Evolutionary conservation across 441 rosid species (phyloP), one percentile per base, ranked within the genome.

Genomic region (Brassica hybrid): DNA sequence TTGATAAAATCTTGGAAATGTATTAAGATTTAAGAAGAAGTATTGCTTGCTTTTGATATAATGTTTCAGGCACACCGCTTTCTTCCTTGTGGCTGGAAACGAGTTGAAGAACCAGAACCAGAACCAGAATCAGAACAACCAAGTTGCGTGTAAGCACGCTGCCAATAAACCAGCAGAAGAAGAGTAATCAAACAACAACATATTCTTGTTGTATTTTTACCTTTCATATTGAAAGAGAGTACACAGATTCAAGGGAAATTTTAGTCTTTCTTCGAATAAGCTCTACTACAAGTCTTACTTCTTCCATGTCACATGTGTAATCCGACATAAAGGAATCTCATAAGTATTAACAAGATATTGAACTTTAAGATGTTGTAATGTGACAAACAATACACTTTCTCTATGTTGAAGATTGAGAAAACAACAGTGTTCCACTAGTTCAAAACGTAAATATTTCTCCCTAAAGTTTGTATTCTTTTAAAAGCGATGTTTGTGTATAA

Each of bases 61-160:
- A 19, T 81, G 21, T 84, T 72, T 69, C 86, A 92, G 98, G 89
- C 98, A 94, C 82, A 94, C 98, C 1, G 96, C 98, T 1, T 94
- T 89, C 87, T 94, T 94, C 84, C 96, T 94, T 48, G 98, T 94
- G 78, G 98, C 98, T 56, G 98, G 97, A 41, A 85, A 94, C 74
- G 94, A 94, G 80, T 69, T 94, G 89, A 88, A 94, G 88, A 84
- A 83, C 72, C 89, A 84, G 76, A 84, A 83, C 72, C 89, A 84
- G 76, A 71, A 66, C 2, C 73, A 36, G 43, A 75, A 60, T 5
- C 73, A 66, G 14, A 71, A 71, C 52, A 57, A 80, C 54, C 84
- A 59, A 77, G 74, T 74, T 68, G 84, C 85, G 17, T 91, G 93
- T 68, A 90, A 89, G 83, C 93, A 88, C 34, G 85, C 34, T 0